phyloP scores from a whole-genome alignment of 192 early-diverging fungal genomes.

The Rhizophagus prolifer region DNA sequence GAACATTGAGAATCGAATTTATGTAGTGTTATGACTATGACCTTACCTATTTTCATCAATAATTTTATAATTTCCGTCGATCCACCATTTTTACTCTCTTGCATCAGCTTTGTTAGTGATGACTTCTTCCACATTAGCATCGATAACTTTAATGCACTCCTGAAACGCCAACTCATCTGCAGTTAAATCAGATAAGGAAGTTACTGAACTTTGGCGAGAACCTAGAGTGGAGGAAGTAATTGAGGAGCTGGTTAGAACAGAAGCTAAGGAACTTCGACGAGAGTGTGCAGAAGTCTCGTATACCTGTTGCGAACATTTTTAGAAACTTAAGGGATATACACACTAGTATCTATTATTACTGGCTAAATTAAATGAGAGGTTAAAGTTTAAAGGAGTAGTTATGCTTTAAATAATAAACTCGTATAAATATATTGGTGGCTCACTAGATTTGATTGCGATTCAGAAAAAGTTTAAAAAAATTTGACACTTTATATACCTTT shows the following conservation, averaged over 20 bases:
- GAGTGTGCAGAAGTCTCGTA: conserved; percentile 3
- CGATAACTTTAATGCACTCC: conserved; percentile 16
- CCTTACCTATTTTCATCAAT: conserved; percentile 14
- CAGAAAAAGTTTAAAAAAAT: too few species aligned
- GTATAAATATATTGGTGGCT: too few species aligned
- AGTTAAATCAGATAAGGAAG: conserved; percentile 6
- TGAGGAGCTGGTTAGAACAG: neutral
- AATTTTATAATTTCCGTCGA: conserved; percentile 11
- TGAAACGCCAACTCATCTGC: conserved; percentile 6
- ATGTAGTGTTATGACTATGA: neutral
- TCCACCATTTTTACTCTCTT: conserved; percentile 18
- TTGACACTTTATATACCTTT: too few species aligned
- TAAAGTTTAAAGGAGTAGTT: too few species aligned
- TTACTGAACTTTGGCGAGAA: neutral
- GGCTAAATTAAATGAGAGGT: too few species aligned
- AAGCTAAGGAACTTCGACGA: too few species aligned
- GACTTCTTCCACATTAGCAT: conserved; percentile 12
- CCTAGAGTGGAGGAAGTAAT: neutral
- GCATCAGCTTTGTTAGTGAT: conserved; percentile 14
- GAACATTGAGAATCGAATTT: neutral
- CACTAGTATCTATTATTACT: neutral
- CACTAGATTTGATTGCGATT: too few species aligned
- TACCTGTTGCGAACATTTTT: conserved; percentile 5
- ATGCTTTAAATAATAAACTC: too few species aligned
- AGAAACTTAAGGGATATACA: neutral